These are phyloP conservation scores for Termitomyces sp. DNA, from an alignment of 768 basidiomycete genomes.

Conservation along the genomic window DNA sequence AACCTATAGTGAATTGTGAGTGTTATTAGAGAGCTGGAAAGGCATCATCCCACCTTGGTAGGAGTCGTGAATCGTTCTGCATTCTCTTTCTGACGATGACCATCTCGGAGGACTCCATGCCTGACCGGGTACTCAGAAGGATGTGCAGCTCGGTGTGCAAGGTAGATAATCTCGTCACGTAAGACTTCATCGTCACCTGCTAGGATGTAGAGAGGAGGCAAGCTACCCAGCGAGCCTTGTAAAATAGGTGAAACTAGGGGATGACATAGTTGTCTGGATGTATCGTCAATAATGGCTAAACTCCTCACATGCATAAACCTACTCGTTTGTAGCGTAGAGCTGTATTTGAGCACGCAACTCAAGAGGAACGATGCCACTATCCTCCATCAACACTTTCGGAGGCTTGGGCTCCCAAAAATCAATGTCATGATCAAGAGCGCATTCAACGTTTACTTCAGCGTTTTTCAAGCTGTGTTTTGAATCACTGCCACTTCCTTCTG, in stretches of 20 bases:
- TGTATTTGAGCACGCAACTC: neutral
- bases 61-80: neutral
- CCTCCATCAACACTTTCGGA: neutral
- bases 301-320: neutral
- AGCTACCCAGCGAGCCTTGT: neutral
- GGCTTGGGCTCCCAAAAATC: neutral
- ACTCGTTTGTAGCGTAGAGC: neutral
- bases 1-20: constrained; percentile 38
- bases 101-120: neutral
- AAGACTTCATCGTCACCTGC: constrained; percentile 74
- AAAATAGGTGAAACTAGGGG: neutral
- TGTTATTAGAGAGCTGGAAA: neutral
- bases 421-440: neutral
- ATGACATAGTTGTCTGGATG: neutral
- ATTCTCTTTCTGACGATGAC: constrained; percentile 2
- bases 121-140: constrained; percentile 61
- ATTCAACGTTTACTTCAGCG: neutral
- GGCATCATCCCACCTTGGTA: constrained; percentile 28
- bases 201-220: constrained; percentile 65
- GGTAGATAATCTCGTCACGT: constrained; percentile 74
- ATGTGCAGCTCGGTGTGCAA: constrained; percentile 79
- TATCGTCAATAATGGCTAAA: neutral
- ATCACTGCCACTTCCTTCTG: neutral
- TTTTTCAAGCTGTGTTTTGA: neutral
- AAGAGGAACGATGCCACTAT: neutral